phyloP scores from a whole-genome alignment of 139 green algal species.

The Raphidocelis subcapitata region DNA sequence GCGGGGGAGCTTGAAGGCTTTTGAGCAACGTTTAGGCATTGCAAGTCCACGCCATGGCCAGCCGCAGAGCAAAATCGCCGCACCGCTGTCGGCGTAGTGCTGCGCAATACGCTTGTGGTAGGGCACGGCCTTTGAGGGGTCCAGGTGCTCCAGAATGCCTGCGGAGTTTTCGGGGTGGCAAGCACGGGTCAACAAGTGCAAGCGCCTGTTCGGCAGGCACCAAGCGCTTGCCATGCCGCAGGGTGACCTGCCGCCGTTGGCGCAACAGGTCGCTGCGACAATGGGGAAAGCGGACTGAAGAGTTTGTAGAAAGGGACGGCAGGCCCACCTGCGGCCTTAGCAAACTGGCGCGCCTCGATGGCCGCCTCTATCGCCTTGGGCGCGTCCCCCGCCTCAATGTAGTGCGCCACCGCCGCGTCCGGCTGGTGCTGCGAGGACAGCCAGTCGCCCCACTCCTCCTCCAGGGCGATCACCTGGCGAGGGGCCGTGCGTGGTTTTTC shows the following conservation, averaged over 20 bases:
- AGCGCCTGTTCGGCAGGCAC: no score
- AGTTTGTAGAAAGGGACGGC: no score
- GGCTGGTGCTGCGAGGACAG: slow-evolving; percentile 69
- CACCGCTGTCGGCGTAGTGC: slow-evolving; percentile 41
- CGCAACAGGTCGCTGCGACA: not conserved
- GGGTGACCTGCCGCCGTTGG: no score
- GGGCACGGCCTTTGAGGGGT: slow-evolving; percentile 45
- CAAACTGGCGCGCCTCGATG: slow-evolving; percentile 70
- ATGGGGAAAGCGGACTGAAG: not conserved
- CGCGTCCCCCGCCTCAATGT: slow-evolving; percentile 75
- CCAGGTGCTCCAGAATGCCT: slow-evolving; percentile 67
- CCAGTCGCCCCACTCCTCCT: slow-evolving; percentile 87
- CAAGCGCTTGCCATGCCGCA: no score
- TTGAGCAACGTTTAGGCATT: no score
- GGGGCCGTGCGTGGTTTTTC: not conserved
- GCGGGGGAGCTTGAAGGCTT: no score
- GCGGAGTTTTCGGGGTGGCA: no score
- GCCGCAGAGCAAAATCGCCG: no score
- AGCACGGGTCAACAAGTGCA: no score
- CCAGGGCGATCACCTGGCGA: slow-evolving; percentile 56
- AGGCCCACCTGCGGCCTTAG: slow-evolving; percentile 62
- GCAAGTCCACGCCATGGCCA: no score
- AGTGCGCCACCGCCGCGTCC: slow-evolving; percentile 83
- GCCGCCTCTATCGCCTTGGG: slow-evolving; percentile 81
- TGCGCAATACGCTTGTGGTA: slow-evolving; percentile 67